These are phyloP conservation scores for Crotalaria pallida DNA, from an alignment of 306 rosid genomes.

Conservation along the genomic window DNA sequence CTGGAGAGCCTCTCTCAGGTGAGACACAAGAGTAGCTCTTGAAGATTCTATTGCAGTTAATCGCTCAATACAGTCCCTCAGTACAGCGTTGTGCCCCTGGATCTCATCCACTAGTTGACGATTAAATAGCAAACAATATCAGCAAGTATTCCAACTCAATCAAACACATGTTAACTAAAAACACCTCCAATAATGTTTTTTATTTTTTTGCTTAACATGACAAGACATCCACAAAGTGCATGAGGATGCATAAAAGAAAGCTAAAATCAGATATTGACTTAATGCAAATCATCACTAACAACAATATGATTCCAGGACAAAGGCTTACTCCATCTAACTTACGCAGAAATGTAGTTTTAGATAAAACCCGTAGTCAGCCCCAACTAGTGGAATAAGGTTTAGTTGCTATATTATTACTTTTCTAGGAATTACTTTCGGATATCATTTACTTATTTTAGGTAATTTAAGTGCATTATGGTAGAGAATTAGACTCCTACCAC, in stretches of 20 bases:
- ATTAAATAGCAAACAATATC: constrained; percentile 18
- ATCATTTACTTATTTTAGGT: neutral
- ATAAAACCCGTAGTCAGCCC: neutral
- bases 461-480: neutral
- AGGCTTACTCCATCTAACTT: neutral
- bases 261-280: neutral
- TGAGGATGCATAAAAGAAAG: neutral
- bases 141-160: constrained; percentile 11
- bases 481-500: constrained; percentile 1
- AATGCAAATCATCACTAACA: constrained; percentile 5
- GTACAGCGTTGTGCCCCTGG: constrained; percentile 61
- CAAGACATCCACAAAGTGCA: neutral
- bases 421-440: neutral
- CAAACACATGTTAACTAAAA: constrained; percentile 6
- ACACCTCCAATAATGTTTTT: neutral
- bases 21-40: constrained; percentile 78
- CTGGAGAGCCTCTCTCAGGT: constrained; percentile 77
- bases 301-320: neutral
- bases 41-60: constrained; percentile 67
- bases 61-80: constrained; percentile 77
- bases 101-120: constrained; percentile 53
- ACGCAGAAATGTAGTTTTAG: neutral
- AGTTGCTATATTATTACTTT: neutral
- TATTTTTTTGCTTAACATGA: neutral
- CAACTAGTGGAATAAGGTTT: neutral